These are phyloP conservation scores for Nakazawaea anatomiae DNA, from an alignment of 805 yeast genomes.

Conservation along the genomic window DNA sequence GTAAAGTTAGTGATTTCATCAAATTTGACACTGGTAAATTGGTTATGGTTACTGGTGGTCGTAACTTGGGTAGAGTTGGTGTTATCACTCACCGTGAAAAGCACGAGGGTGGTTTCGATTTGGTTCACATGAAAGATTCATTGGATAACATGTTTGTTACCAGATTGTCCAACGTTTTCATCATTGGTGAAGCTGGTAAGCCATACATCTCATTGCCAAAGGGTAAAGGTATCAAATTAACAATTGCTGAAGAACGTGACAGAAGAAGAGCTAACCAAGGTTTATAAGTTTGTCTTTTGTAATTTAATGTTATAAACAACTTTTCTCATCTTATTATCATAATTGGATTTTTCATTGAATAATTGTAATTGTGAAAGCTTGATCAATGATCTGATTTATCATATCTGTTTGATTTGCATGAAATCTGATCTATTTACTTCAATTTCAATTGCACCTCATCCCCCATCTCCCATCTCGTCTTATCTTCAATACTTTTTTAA, in stretches of 20 bases:
- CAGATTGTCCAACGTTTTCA: conserved; percentile 88
- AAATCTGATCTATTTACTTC: too few species aligned
- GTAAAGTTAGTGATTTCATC: conserved; percentile 86
- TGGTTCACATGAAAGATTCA: conserved; percentile 93
- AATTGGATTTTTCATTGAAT: too few species aligned
- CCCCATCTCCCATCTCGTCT: too few species aligned
- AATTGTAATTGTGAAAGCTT: too few species aligned
- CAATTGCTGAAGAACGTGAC: conserved; percentile 97
- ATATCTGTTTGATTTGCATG: not conserved
- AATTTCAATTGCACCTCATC: too few species aligned
- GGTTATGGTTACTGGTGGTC: conserved; percentile 95
- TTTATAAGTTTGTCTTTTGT: conserved; percentile 29
- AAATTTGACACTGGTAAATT: conserved; percentile 90
- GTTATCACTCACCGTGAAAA: conserved; percentile 92
- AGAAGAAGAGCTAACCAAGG: conserved; percentile 86
- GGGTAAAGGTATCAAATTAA: conserved; percentile 98
- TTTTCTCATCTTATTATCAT: not conserved
- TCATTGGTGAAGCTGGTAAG: conserved; percentile 93
- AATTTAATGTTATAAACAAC: not conserved
- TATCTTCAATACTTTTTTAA: too few species aligned
- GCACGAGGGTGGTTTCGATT: conserved; percentile 98
- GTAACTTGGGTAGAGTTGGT: conserved; percentile 98
- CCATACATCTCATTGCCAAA: conserved; percentile 94
- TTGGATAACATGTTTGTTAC: conserved; percentile 94
- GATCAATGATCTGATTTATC: too few species aligned